A percentile compares a stretch with the other conserved stretches of the same genome.
These are phyloP conservation scores for Polytolypa hystricis DNA, from an alignment of 2,329 filamentous ascomycete genomes.

Conservation along the genomic window DNA sequence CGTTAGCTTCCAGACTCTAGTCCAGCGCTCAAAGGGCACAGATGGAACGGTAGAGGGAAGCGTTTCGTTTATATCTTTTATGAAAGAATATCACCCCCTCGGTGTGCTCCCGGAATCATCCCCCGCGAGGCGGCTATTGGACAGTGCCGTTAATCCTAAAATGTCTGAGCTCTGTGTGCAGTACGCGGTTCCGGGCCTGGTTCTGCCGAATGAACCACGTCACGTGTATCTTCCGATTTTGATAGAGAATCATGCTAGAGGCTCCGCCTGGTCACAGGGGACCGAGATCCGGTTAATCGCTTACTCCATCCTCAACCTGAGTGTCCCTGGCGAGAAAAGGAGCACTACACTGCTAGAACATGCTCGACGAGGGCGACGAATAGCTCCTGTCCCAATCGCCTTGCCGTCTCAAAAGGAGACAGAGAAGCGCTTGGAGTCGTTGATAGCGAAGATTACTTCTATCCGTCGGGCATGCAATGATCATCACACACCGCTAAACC, in stretches of 20 bases:
- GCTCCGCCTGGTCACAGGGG: slow-evolving; percentile 48
- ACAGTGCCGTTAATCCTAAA: slow-evolving; percentile 36
- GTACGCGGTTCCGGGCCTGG: slow-evolving; percentile 19
- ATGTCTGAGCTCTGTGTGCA: slow-evolving; percentile 42
- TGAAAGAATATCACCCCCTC: slow-evolving; percentile 25
- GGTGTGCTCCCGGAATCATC: slow-evolving; percentile 7
- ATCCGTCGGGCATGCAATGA: slow-evolving; percentile 11
- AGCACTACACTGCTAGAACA: slow-evolving; percentile 21
- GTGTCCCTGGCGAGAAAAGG: slow-evolving; percentile 16
- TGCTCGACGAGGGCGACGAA: slow-evolving; percentile 26
- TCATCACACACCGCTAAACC: slow-evolving; percentile 6
- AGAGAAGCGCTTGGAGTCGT: slow-evolving; percentile 9
- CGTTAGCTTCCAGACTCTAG: slow-evolving; percentile 19
- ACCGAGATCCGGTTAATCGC: slow-evolving; percentile 41
- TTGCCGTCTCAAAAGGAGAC: slow-evolving; percentile 16
- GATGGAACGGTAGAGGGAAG: slow-evolving; percentile 10
- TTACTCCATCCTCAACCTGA: slow-evolving; percentile 42
- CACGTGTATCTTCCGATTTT: slow-evolving; percentile 56
- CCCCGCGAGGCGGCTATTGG: neutral
- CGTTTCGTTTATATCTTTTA: slow-evolving; percentile 20
- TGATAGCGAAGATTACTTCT: slow-evolving; percentile 17
- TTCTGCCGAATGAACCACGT: slow-evolving; percentile 14
- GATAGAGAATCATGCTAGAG: slow-evolving; percentile 44
- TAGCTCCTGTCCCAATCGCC: slow-evolving; percentile 19
- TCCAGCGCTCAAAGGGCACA: slow-evolving; percentile 21